These are phyloP conservation scores for Amanita inopinata DNA, from an alignment of 768 basidiomycete species.

Conservation along the genomic window DNA sequence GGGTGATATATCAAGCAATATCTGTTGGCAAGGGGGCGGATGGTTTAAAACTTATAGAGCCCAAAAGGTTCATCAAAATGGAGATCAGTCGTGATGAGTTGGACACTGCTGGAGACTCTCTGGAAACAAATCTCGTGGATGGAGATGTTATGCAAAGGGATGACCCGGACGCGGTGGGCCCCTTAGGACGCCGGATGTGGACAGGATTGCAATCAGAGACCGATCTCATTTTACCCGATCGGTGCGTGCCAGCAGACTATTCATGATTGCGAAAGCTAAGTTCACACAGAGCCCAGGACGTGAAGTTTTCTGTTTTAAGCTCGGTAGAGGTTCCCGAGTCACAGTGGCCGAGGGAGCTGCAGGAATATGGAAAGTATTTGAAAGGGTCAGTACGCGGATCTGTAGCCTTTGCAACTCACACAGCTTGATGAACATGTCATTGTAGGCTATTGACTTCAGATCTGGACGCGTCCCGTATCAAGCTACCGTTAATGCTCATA, in stretches of 20 bases:
- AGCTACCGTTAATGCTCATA: background rate
- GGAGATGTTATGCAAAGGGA: background rate
- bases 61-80: background rate
- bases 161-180: background rate
- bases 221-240: conserved; percentile 16
- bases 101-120: background rate
- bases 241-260: conserved; percentile 8
- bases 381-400: background rate
- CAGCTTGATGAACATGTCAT: background rate
- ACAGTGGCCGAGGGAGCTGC: conserved; percentile 10
- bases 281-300: conserved; percentile 2
- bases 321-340: background rate
- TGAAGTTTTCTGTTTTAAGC: background rate
- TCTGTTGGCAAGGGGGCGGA: background rate
- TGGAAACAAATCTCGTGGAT: background rate
- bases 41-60: background rate
- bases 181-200: conserved; percentile 1
- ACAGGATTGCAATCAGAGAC: conserved; percentile 7
- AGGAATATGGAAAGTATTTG: background rate
- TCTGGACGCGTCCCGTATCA: conserved; percentile 2
- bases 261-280: background rate
- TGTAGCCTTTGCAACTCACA: background rate
- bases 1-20: conserved; percentile 3
- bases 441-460: conserved; percentile 3
- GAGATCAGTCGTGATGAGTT: conserved; percentile 1